phyloP scores from a whole-genome alignment of 2,329 filamentous ascomycete genomes.

The Talaromyces sp. region DNA sequence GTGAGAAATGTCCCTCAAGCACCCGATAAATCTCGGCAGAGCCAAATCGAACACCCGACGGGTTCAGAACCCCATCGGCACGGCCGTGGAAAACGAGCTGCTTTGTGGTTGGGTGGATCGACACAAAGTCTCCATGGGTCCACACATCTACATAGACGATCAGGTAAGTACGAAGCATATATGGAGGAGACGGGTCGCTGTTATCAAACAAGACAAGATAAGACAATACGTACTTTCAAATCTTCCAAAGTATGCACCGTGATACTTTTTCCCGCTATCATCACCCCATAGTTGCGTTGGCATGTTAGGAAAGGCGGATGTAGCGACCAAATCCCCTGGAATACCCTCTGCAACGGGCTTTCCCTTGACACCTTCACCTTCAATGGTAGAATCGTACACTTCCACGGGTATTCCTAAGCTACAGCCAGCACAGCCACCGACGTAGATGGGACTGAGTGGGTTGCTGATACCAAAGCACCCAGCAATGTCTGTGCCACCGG shows the following conservation, averaged over 20 bases:
- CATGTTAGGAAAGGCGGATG: slow-evolving; percentile 73
- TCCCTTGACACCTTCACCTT: slow-evolving; percentile 42
- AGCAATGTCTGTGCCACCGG: slow-evolving; percentile 36
- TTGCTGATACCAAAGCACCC: slow-evolving; percentile 54
- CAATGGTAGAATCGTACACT: slow-evolving; percentile 58
- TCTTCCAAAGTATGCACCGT: slow-evolving; percentile 30
- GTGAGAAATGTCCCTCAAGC: slow-evolving; percentile 52
- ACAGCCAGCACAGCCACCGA: slow-evolving; percentile 58
- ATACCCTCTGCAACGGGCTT: slow-evolving; percentile 62
- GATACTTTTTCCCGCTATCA: slow-evolving; percentile 58
- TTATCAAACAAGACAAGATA: neutral
- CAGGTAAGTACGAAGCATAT: no score
- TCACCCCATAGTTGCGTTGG: slow-evolving; percentile 65
- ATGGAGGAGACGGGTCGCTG: no score
- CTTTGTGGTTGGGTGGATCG: slow-evolving; percentile 68
- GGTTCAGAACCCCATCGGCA: slow-evolving; percentile 76
- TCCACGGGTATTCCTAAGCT: slow-evolving; percentile 57
- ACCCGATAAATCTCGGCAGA: slow-evolving; percentile 79
- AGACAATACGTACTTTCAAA: slow-evolving; percentile 18
- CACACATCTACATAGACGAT: slow-evolving; percentile 58
- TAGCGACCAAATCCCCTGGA: slow-evolving; percentile 75
- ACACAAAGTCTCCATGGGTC: slow-evolving; percentile 82
- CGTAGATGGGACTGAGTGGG: slow-evolving; percentile 66
- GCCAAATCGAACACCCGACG: slow-evolving; percentile 76
- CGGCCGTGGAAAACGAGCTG: slow-evolving; percentile 44